Conservation (phyloP, 495 filamentous ascomycete genomes). For the Hypoxylon subgilvum region DNA sequence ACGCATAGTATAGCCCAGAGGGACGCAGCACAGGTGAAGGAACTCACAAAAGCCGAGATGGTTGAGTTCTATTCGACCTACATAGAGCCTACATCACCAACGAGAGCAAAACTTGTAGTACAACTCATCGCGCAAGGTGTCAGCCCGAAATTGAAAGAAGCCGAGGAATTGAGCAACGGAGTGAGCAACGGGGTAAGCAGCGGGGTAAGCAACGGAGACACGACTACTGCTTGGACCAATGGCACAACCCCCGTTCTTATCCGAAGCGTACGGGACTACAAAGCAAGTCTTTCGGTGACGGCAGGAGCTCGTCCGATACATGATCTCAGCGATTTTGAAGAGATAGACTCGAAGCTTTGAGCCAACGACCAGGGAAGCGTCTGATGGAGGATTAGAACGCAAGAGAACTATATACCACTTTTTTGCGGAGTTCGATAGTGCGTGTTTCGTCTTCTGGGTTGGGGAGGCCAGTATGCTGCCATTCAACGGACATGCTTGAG, state of each 20-base stretch:
- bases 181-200: too few species aligned
- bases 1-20: slow-evolving; percentile 61
- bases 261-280: slow-evolving; percentile 76
- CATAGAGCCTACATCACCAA: slow-evolving; percentile 74
- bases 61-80: slow-evolving; percentile 78
- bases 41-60: slow-evolving; percentile 78
- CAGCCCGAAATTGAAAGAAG: slow-evolving; percentile 45
- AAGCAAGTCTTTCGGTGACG: slow-evolving; percentile 71
- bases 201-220: slow-evolving; percentile 47
- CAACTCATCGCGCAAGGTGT: slow-evolving; percentile 78
- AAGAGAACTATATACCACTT: slow-evolving; percentile 27
- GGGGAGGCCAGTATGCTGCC: background rate
- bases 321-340: slow-evolving; percentile 81
- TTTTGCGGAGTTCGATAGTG: slow-evolving; percentile 17
- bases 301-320: slow-evolving; percentile 72
- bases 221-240: slow-evolving; percentile 40
- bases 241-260: slow-evolving; percentile 61
- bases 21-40: slow-evolving; percentile 76
- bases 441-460: background rate
- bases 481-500: too few species aligned
- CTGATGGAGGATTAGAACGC: slow-evolving; percentile 23
- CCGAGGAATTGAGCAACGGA: slow-evolving; percentile 51
- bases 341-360: slow-evolving; percentile 76
- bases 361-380: slow-evolving; percentile 2
- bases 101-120: slow-evolving; percentile 79